These are phyloP conservation scores for Fraxinus excelsior DNA, from an alignment of 257 asterid species.

Conservation along the genomic window DNA sequence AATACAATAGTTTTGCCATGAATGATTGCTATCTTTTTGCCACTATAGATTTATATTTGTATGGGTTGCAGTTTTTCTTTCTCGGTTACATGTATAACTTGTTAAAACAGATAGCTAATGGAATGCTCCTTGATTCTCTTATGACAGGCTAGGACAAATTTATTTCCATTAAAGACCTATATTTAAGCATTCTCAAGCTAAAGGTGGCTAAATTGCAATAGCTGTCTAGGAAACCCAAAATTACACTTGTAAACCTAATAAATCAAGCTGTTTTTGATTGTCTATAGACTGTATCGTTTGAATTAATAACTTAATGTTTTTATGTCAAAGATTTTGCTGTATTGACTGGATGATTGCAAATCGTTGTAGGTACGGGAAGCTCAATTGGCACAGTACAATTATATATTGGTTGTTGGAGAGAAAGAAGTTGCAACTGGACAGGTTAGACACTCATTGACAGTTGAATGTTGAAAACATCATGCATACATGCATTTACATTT, in stretches of 20 bases:
- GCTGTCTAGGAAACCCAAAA: constrained; percentile 2
- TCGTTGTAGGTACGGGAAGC: constrained; percentile 88
- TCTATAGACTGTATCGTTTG: background rate
- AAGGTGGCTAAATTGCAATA: background rate
- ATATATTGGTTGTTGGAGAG: constrained; percentile 95
- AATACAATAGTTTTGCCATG: too few species aligned
- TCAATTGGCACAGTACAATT: constrained; percentile 91
- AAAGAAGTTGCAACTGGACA: constrained; percentile 77
- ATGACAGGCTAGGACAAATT: background rate
- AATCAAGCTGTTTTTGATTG: background rate
- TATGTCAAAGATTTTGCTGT: constrained; percentile 9
- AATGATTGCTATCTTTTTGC: too few species aligned
- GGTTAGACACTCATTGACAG: constrained; percentile 41
- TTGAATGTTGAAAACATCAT: background rate
- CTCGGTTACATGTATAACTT: background rate
- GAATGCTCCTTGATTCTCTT: background rate
- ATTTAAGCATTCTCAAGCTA: background rate
- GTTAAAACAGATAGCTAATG: background rate
- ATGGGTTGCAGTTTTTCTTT: constrained; percentile 2
- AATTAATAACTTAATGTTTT: constrained; percentile 9
- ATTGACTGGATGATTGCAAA: constrained; percentile 16
- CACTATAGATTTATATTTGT: background rate
- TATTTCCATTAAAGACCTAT: background rate
- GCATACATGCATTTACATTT: background rate
- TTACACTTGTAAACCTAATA: background rate